These are phyloP conservation scores for Leccinum fibrillosum DNA, from an alignment of 768 basidiomycete species.

Conservation along the genomic window DNA sequence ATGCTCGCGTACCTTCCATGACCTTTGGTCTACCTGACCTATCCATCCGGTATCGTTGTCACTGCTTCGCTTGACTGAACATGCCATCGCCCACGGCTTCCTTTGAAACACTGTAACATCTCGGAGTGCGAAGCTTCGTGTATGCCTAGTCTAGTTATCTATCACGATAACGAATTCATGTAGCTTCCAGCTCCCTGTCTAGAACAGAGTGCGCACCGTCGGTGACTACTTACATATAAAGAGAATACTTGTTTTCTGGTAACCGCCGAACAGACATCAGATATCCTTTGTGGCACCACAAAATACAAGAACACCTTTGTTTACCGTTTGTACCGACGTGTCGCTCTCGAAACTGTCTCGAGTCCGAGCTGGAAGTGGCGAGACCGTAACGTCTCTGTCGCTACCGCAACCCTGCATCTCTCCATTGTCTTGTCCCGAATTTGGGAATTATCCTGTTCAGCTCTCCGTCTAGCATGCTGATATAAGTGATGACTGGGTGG, in stretches of 20 bases:
- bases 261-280: background rate
- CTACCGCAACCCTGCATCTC: slow-evolving; percentile 19
- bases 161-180: background rate
- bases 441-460: slow-evolving; percentile 17
- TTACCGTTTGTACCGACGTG: slow-evolving; percentile 1
- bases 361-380: background rate
- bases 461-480: slow-evolving; percentile 1
- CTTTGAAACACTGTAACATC: background rate
- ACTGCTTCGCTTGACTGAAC: background rate
- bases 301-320: slow-evolving; percentile 28
- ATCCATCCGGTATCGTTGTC: background rate
- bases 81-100: background rate
- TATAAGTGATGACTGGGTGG: slow-evolving; percentile 23
- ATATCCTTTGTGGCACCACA: background rate
- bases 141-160: background rate
- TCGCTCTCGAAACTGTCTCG: background rate
- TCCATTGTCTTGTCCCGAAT: slow-evolving; percentile 21
- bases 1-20: background rate
- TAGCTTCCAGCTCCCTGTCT: background rate
- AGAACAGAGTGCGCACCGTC: background rate
- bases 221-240: background rate
- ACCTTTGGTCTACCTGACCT: background rate
- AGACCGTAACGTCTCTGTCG: slow-evolving; percentile 13
- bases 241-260: slow-evolving; percentile 3
- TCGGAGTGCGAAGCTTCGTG: slow-evolving; percentile 1